Evolutionary conservation across 2,329 filamentous ascomycete species (phyloP), one percentile per base, ranked within the genome.

Genomic region (Tolypocladium nubicola): DNA sequence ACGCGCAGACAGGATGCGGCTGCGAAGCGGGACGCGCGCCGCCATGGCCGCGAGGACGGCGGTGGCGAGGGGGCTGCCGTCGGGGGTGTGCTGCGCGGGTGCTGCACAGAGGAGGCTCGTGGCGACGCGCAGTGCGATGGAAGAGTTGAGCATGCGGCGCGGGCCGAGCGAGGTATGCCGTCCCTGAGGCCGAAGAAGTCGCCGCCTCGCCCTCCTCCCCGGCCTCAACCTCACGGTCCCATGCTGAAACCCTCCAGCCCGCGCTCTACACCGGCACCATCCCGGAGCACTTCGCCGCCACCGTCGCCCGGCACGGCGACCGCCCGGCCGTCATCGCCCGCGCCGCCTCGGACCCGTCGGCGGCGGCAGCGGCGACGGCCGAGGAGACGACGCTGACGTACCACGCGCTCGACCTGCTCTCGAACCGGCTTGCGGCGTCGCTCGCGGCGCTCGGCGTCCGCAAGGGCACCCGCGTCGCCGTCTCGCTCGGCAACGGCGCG

Each of bases 361-460:
- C 23, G 23, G 63, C 77, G 75, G 37, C 23, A 3, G 23, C 23
- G 23, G 23, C 23, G 23, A 3, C 23, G 23, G 23, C 23, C 23
- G 38, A 85, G 58, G 89, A 94, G 65, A 82, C 80, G 2, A 78
- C 76, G 1, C 76, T 95, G 57, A 93, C 86, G 0, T 97, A 96
- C 70, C 75, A 84, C 54, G 78, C 78, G 7, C 82, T 99, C 11
- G 89, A 97, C 69, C 73, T 79, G 3, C 79, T 83, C 58, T 96
- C 90, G 61, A 93, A 91, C 75, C 77, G 80, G 3, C 76, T 96
- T 10, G 90, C 91, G 1, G 76, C 80, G 54, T 88, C 89, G 0
- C 75, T 97, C 19, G 74, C 80, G 30, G 82, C 81, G 0, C 74
- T 87, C 0, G 90, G 90, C 3, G 88, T 97, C 1, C 78, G 75